Percentiles rank a stretch among this genome's conserved stretches.
phyloP scores from a whole-genome alignment of 257 asterid species.

The Nicotiana obtusifolia region DNA sequence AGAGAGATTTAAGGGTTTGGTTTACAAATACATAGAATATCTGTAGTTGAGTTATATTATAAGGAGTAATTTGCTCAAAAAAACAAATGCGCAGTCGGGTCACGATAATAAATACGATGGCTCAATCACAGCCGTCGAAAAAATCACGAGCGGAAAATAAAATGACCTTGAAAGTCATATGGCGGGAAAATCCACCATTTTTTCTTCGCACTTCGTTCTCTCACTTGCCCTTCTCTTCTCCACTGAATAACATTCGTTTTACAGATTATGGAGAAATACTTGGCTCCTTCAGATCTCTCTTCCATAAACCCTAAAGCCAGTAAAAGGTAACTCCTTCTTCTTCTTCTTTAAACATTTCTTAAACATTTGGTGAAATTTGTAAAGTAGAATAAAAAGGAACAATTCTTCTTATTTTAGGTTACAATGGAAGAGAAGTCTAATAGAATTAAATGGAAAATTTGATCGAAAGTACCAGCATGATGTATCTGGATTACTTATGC shows the following conservation, averaged over 20 bases:
- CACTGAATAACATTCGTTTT: not conserved
- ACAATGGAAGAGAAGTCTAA: conserved; percentile 59
- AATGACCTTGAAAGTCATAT: too few species aligned
- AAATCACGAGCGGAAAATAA: too few species aligned
- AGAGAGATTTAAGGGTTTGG: too few species aligned
- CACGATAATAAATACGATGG: too few species aligned
- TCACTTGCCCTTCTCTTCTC: not conserved
- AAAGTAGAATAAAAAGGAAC: not conserved
- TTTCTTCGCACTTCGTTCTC: too few species aligned
- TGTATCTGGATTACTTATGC: conserved; percentile 40
- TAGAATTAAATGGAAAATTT: conserved; percentile 66
- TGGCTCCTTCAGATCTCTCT: conserved; percentile 29
- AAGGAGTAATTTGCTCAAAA: too few species aligned
- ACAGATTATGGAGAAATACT: conserved; percentile 47
- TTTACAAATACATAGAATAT: too few species aligned
- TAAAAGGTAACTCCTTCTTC: conserved; percentile 33
- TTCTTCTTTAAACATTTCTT: not conserved
- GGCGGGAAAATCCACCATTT: not conserved
- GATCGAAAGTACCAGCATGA: conserved; percentile 53
- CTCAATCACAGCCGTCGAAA: too few species aligned
- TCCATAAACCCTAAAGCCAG: conserved; percentile 28
- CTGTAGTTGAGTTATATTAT: too few species aligned
- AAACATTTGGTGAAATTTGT: not conserved
- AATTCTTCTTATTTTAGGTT: conserved; percentile 27
- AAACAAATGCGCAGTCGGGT: too few species aligned